These are phyloP conservation scores for Pseudogymnoascus pannorum DNA, from an alignment of 2,329 filamentous ascomycete species.

Conservation along the genomic window DNA sequence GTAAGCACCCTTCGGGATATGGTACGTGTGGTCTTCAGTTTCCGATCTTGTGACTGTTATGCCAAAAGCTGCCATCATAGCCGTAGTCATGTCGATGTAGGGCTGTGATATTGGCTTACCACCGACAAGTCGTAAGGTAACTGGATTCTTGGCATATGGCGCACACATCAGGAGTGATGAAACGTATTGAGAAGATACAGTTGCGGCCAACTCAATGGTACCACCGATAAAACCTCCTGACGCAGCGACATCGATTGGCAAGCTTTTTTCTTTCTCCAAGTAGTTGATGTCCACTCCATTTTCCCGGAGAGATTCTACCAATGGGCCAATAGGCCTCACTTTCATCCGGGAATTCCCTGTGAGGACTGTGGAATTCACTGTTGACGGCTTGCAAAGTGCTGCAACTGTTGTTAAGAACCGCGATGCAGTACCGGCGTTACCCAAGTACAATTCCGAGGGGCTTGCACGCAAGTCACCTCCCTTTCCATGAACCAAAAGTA, in stretches of 20 bases:
- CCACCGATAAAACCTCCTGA: conserved; percentile 79
- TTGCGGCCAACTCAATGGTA: conserved; percentile 84
- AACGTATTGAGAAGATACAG: conserved; percentile 97
- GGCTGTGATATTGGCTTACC: conserved; percentile 94
- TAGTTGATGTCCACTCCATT: conserved; percentile 89
- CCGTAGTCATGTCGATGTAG: conserved; percentile 97
- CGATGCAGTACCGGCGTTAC: conserved; percentile 93
- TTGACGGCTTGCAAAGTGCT: conserved; percentile 65
- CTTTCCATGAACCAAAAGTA: conserved; percentile 81
- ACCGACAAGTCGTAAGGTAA: conserved; percentile 84
- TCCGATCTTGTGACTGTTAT: conserved; percentile 69
- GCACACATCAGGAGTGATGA: conserved; percentile 96
- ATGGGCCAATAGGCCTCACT: conserved; percentile 81
- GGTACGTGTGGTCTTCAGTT: conserved; percentile 82
- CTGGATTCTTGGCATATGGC: conserved; percentile 89
- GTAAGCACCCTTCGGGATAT: conserved; percentile 81
- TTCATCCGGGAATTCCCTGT: conserved; percentile 98
- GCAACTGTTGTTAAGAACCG: conserved; percentile 90
- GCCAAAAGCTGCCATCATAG: conserved; percentile 95
- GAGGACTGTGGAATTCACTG: conserved; percentile 63
- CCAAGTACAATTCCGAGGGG: conserved; percentile 74
- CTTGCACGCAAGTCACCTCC: conserved; percentile 79
- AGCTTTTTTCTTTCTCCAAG: conserved; percentile 71
- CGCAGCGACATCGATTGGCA: conserved; percentile 77
- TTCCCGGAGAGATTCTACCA: conserved; percentile 79